phyloP scores from a whole-genome alignment of 768 basidiomycete species.

The Filobasidium floriforme region DNA sequence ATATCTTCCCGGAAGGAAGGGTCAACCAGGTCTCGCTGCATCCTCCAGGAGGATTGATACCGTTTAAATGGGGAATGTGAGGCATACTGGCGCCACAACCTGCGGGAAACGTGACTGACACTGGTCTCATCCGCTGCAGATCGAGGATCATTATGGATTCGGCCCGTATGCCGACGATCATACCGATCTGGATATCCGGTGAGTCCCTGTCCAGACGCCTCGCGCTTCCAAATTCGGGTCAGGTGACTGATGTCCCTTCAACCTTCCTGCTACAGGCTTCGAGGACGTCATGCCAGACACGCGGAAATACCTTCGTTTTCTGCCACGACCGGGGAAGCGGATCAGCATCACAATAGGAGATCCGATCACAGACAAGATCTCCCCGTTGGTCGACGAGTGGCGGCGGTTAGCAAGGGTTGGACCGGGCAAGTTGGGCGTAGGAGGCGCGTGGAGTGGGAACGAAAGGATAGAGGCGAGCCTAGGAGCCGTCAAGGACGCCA shows the following conservation, averaged over 20 bases:
- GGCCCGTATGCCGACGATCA: conserved; percentile 61
- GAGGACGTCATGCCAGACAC: conserved; percentile 86
- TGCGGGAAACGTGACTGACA: conserved; percentile 6
- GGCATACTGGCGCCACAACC: conserved; percentile 43
- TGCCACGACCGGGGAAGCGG: conserved; percentile 56
- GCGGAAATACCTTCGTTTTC: conserved; percentile 63
- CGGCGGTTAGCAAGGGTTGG: conserved; percentile 25
- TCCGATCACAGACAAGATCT: conserved; percentile 51
- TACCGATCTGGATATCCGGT: conserved; percentile 93
- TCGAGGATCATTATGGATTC: conserved; percentile 66
- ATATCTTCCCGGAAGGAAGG: conserved; percentile 83
- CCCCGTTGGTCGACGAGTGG: conserved; percentile 40
- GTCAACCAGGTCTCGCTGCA: conserved; percentile 58
- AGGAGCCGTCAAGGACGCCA: conserved; percentile 37
- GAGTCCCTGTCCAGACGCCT: conserved; percentile 19
- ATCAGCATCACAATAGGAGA: conserved; percentile 74
- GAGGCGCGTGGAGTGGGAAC: conserved; percentile 30
- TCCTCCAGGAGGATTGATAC: conserved; percentile 50
- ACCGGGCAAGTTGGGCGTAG: conserved; percentile 30
- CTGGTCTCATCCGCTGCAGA: conserved; percentile 5
- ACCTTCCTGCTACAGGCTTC: conserved; percentile 54
- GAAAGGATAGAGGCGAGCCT: conserved; percentile 35
- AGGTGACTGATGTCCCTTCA: neutral
- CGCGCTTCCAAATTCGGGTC: neutral
- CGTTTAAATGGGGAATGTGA: conserved; percentile 95